Conservation (phyloP, 306 rosid genomes). For the Fragaria ananassa region DNA sequence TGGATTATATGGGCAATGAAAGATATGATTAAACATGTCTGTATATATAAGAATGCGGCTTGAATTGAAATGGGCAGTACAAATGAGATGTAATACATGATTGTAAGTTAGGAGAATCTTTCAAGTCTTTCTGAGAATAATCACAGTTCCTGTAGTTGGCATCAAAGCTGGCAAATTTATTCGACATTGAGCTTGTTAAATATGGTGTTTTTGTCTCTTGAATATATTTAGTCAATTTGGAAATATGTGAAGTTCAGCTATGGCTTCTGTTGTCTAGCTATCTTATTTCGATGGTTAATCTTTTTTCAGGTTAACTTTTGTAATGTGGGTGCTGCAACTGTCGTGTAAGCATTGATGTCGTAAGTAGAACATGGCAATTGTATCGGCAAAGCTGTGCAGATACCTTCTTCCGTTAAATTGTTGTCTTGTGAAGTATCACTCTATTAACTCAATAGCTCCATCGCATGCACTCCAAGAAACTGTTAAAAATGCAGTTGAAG, state of each 20-base stretch:
- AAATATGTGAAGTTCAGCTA: background rate
- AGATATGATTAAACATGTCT: background rate
- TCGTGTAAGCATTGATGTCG: background rate
- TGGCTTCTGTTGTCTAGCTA: background rate
- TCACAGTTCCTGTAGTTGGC: background rate
- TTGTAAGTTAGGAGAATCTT: background rate
- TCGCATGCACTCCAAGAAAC: constrained; percentile 37
- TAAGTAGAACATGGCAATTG: constrained; percentile 24
- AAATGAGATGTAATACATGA: background rate
- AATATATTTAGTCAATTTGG: background rate
- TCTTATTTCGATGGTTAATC: background rate
- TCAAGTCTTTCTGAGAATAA: background rate
- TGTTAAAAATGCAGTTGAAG: constrained; percentile 47
- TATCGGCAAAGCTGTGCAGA: constrained; percentile 30
- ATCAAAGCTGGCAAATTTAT: background rate
- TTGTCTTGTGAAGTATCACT: constrained; percentile 29
- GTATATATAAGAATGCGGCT: too few species aligned
- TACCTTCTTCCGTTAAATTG: constrained; percentile 19
- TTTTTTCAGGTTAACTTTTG: background rate
- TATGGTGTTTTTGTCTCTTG: background rate
- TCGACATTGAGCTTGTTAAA: background rate
- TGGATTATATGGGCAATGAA: too few species aligned
- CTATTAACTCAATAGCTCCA: constrained; percentile 30
- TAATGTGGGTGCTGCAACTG: background rate
- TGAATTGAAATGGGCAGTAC: too few species aligned